A percentile compares a stretch with the other conserved stretches of the same genome.
phyloP scores from a whole-genome alignment of 148 eudicot species.

The Amaranthus cruentus region DNA sequence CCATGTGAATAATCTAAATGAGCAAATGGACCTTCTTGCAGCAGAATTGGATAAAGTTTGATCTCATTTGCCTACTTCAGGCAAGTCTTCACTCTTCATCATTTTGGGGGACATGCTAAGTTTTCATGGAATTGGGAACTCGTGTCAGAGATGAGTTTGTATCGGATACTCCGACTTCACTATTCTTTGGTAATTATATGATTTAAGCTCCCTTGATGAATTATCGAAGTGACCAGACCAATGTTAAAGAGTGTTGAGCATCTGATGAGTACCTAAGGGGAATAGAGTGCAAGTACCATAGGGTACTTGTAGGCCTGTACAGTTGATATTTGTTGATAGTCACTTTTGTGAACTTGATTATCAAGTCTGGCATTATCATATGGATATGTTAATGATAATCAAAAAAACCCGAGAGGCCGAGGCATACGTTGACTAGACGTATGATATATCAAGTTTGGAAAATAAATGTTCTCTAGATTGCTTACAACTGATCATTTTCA shows the following conservation, averaged over 20 bases:
- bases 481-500: conserved; percentile 12
- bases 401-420: not conserved
- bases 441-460: no score
- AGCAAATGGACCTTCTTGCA: conserved; percentile 62
- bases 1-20: conserved; percentile 52
- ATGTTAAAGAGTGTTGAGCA: no score
- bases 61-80: conserved; percentile 13
- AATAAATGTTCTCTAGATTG: not conserved
- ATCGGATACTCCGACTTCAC: no score
- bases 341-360: not conserved
- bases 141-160: no score
- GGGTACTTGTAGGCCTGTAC: not conserved
- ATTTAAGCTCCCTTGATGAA: no score
- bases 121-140: no score
- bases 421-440: not conserved
- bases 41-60: conserved; percentile 36
- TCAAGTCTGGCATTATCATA: not conserved
- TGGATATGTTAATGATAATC: not conserved
- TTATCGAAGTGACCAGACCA: no score
- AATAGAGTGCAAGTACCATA: no score
- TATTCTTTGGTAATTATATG: no score
- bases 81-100: not conserved
- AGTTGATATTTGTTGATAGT: conserved; percentile 1
- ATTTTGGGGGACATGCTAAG: conserved; percentile 18
- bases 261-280: no score